Evolutionary conservation across 768 basidiomycete species (phyloP).

Genomic region (Obba rivulosa): DNA sequence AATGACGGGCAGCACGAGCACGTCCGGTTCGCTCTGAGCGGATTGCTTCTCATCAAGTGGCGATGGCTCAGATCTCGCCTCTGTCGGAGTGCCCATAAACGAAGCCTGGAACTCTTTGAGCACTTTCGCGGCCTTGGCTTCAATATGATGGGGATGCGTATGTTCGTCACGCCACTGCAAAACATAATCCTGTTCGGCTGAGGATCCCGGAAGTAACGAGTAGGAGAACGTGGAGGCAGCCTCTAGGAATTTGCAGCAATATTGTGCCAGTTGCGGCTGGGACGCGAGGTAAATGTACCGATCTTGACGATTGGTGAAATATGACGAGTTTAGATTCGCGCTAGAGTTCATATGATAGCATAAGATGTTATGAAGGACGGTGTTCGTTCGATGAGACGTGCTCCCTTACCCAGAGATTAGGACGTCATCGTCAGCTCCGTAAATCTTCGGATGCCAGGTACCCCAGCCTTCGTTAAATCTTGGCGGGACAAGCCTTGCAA

Average conservation of each 20-base stretch:
- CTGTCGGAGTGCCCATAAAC: constrained; percentile 9
- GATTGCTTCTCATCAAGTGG: background rate
- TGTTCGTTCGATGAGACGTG: constrained; percentile 11
- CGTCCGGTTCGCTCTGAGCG: constrained; percentile 23
- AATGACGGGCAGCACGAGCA: constrained; percentile 73
- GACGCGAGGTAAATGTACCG: constrained; percentile 76
- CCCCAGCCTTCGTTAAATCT: constrained; percentile 95
- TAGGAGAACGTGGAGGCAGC: constrained; percentile 73
- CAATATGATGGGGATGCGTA: constrained; percentile 66
- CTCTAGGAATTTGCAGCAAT: constrained; percentile 76
- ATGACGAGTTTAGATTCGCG: constrained; percentile 88
- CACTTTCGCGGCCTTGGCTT: constrained; percentile 49
- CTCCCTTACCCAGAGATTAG: constrained; percentile 84
- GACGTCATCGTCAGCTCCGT: constrained; percentile 88
- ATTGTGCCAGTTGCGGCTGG: constrained; percentile 65
- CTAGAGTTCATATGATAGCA: constrained; percentile 35
- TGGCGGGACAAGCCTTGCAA: constrained; percentile 77
- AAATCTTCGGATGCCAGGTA: constrained; percentile 96
- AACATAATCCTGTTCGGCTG: constrained; percentile 34
- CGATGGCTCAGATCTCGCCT: background rate
- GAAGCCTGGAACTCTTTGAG: constrained; percentile 56
- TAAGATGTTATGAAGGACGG: background rate
- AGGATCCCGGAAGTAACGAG: constrained; percentile 32
- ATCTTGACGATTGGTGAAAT: constrained; percentile 94
- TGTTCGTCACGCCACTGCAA: constrained; percentile 64